Base-by-base conservation (phyloP, 192 early-diverging fungal species). In the Coemansia javaensis region DNA sequence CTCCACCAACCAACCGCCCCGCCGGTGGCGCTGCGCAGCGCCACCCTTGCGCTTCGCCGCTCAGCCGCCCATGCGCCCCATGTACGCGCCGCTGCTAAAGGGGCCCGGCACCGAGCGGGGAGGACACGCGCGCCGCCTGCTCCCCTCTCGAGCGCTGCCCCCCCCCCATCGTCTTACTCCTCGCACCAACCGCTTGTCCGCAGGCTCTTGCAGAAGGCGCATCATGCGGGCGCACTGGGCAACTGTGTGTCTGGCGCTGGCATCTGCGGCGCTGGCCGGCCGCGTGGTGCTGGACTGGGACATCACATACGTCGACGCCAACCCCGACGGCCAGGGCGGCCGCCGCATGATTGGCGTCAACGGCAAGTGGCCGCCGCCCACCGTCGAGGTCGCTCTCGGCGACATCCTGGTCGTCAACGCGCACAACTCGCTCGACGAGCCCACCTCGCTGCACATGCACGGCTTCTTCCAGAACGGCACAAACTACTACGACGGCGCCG, bases 381-480 rank as follows among this genome's bases (percentile, higher is more conserved):
- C 24, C 16, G 41, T 59, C 7, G 39, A 77, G n/a, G 43, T 60
- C 14, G 35, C 60, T n/a, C 39, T 50, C 2, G 49, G 42, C 32
- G 71, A 75, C 30, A 47, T 32, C 3, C 47, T 75, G 13, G 51
- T 51, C 18, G 63, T 75, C 56, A 73, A 77, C 51, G 69, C 74
- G 24, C 34, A 60, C 47, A 84, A 86, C 50, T 59, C 47, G 25
- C 57, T 86, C 22, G 70, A 81, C 36, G 69, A 77, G 30, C 73
- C 80, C 17, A 85, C 87, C 14, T 67, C 79, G 7, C 56, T 91
- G 35, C 90, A 87, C 73, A 57, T 74, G 2, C 91, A 94, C 60
- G 91, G 91, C 12, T 52, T 91, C 28, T 87, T 83, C 73, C 87
- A 89, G 49, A 86, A 81, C 44, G 83, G 82, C 14, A 82, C 82